These are phyloP conservation scores for Colletotrichum cordylinicola DNA, from an alignment of 2,329 filamentous ascomycete genomes.

Conservation along the genomic window DNA sequence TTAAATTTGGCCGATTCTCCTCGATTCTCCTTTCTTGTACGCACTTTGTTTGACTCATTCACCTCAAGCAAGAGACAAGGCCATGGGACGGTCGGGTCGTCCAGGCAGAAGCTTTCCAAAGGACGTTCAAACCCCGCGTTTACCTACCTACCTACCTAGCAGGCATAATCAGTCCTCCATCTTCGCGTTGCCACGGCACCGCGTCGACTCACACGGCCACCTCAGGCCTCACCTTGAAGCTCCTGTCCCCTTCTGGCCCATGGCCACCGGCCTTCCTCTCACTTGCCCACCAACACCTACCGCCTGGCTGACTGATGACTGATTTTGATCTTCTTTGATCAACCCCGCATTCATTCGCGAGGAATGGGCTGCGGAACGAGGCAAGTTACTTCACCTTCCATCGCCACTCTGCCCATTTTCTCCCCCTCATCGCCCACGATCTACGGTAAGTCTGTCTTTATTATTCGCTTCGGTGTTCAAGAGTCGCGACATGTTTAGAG, in stretches of 20 bases:
- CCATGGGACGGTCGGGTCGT: not conserved
- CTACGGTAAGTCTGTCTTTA: not conserved
- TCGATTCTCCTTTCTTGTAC: not conserved
- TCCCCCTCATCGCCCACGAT: not conserved
- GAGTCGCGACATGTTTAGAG: not conserved
- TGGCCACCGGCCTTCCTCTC: not conserved
- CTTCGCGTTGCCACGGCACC: not conserved
- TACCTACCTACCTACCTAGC: not conserved
- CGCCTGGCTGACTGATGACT: not conserved
- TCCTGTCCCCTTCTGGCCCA: not conserved
- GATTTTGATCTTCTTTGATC: not conserved
- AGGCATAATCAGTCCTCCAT: not conserved
- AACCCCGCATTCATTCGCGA: not conserved
- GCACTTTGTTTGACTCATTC: not conserved
- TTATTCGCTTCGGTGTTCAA: not conserved
- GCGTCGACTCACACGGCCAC: not conserved
- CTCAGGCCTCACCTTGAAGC: not conserved
- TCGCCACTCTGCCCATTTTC: not conserved
- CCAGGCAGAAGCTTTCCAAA: not conserved
- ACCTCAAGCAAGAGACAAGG: not conserved
- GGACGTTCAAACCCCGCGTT: not conserved
- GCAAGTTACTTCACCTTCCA: not conserved
- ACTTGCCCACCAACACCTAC: not conserved
- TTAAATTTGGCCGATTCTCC: not conserved
- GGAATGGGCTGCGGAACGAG: not conserved